These are phyloP conservation scores for Sarocladium kiliense DNA, from an alignment of 2,329 filamentous ascomycete species.

Conservation along the genomic window DNA sequence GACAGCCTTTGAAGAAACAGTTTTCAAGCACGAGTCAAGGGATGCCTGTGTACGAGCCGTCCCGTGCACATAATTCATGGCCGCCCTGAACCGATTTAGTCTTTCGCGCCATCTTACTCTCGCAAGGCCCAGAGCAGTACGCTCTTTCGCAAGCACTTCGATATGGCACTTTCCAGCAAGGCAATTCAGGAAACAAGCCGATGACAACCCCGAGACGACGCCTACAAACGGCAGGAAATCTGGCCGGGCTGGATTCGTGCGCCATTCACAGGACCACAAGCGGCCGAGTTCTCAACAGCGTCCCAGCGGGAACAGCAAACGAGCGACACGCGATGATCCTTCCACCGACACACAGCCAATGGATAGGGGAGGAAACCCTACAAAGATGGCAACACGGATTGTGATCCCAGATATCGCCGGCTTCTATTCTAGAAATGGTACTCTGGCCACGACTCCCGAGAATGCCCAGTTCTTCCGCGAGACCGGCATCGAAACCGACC, in stretches of 20 bases:
- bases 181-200: too few species aligned
- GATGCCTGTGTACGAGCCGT: background rate
- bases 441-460: slow-evolving; percentile 23
- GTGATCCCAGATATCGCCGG: background rate
- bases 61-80: background rate
- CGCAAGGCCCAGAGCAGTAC: background rate
- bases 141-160: background rate
- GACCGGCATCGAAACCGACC: slow-evolving; percentile 20
- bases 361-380: background rate
- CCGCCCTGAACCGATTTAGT: background rate
- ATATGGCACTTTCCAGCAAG: background rate
- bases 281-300: too few species aligned
- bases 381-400: background rate
- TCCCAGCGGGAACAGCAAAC: too few species aligned
- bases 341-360: background rate
- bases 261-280: too few species aligned
- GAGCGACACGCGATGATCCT: background rate
- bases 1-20: too few species aligned
- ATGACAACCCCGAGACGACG: too few species aligned
- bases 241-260: too few species aligned
- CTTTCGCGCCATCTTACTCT: background rate
- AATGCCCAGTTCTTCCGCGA: slow-evolving; percentile 22
- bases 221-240: too few species aligned
- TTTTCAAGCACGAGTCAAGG: background rate
- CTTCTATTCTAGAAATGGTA: slow-evolving; percentile 14